Percentiles rank a stretch among this genome's conserved stretches.
These are phyloP conservation scores for Tylopilus sp. DNA, from an alignment of 768 basidiomycete species.

Conservation along the genomic window DNA sequence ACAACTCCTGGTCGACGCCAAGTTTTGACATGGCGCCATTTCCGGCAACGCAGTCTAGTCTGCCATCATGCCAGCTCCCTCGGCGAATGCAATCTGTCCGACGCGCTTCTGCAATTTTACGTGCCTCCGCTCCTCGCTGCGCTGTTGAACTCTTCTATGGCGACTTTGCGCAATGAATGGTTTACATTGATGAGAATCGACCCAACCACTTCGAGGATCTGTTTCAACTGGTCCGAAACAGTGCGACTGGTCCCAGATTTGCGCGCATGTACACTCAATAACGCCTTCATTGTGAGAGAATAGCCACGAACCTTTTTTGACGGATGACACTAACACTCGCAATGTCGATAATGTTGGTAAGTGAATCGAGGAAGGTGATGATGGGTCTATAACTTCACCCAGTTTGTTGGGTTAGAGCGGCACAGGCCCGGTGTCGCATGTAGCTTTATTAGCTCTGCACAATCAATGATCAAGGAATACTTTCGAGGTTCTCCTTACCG, in stretches of 20 bases:
- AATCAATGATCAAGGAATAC: slow-evolving; percentile 71
- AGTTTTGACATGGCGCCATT: slow-evolving; percentile 86
- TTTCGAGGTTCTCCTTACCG: slow-evolving; percentile 37
- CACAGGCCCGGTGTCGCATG: slow-evolving; percentile 69
- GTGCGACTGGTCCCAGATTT: slow-evolving; percentile 81
- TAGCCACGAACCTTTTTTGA: slow-evolving; percentile 63
- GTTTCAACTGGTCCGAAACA: slow-evolving; percentile 76
- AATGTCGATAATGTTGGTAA: slow-evolving; percentile 85
- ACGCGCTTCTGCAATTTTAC: slow-evolving; percentile 36
- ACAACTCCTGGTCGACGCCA: slow-evolving; percentile 73
- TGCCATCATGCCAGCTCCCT: slow-evolving; percentile 84
- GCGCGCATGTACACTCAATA: neutral
- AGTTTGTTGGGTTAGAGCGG: slow-evolving; percentile 71
- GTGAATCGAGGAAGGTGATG: slow-evolving; percentile 79
- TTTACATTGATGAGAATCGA: slow-evolving; percentile 65
- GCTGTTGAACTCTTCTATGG: slow-evolving; percentile 38
- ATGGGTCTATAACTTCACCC: slow-evolving; percentile 91
- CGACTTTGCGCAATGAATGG: slow-evolving; percentile 44
- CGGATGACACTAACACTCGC: slow-evolving; percentile 93
- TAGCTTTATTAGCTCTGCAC: slow-evolving; percentile 67
- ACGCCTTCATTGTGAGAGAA: neutral
- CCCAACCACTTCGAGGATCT: slow-evolving; percentile 78
- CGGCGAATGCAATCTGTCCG: slow-evolving; percentile 46
- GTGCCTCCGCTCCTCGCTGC: slow-evolving; percentile 34
- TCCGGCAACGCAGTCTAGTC: slow-evolving; percentile 81